Evolutionary conservation across 768 basidiomycete genomes (phyloP), one percentile per base, ranked within the genome.

Genomic region (Hirschioporus abietinus): DNA sequence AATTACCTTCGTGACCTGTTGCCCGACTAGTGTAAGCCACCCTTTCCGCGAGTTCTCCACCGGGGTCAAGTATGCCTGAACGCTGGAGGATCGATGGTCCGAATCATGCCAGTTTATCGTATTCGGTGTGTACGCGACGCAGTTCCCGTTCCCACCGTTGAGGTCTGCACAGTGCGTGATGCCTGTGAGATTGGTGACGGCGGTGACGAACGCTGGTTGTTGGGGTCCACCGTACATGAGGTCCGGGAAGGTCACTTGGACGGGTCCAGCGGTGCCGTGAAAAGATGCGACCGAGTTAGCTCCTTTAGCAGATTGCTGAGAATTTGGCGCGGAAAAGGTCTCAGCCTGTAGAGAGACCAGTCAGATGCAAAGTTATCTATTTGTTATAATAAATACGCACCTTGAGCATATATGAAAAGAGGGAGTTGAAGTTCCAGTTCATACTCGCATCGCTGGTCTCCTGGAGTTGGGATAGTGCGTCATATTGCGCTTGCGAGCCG

Each of bases 161-260:
- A 85, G 70, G 71, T 88, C 86, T 35, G 76, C 75, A 71, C 67
- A 81, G 64, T 79, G 83, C 8, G 70, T 77, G 67, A 86, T 84
- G 0, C 83, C 84, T 7, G 83, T 84, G 12, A 84, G 69, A 58
- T 76, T 76, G 27, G 78, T 76, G 64, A 85, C 80, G 1, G 84
- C 82, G 64, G 79, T 66, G 59, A 83, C 73, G 71, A 86, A 87
- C n/a, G 72, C 78, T 1, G 74, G 66, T 67, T 86, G 84, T 60
- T 85, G 82, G 4, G 84, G 83, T 1, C 84, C 86, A 17, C 84
- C 84, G 68, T 84, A 86, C 82, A 87, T 87, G 6, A 69, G 72
- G 71, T 80, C 82, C 18, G 81, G 83, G 70, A 79, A 83, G 1
- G 83, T 82, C 26, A 84, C 83, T 68, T 85, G 83, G 0, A 88